Evolutionary conservation across 495 filamentous ascomycete species (phyloP).

Genomic region (Tirmania nivea): DNA sequence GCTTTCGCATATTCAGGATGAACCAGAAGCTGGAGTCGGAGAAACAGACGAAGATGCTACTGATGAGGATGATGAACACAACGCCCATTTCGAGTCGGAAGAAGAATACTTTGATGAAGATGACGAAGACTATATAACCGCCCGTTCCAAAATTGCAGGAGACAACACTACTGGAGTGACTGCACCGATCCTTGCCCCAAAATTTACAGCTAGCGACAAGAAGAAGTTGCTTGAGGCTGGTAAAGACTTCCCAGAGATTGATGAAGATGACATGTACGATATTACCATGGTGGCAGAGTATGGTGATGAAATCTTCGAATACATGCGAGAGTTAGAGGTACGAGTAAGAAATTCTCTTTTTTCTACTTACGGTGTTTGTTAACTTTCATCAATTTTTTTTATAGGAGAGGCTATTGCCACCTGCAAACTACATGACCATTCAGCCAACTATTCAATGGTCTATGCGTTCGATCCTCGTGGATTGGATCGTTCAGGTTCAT

Average conservation of each 20-base stretch:
- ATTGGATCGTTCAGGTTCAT: slow-evolving; percentile 95
- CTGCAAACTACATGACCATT: slow-evolving; percentile 84
- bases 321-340: slow-evolving; percentile 82
- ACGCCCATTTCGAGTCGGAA: slow-evolving; percentile 5
- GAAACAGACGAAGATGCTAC: slow-evolving; percentile 13
- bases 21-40: slow-evolving; percentile 8
- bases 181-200: slow-evolving; percentile 14
- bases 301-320: slow-evolving; percentile 78
- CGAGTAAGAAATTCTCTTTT: slow-evolving; percentile 13
- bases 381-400: not conserved
- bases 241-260: slow-evolving; percentile 29
- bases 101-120: not conserved
- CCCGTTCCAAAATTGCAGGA: slow-evolving; percentile 3
- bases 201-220: slow-evolving; percentile 9
- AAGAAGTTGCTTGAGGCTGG: slow-evolving; percentile 4
- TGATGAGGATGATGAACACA: slow-evolving; percentile 13
- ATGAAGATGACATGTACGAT: slow-evolving; percentile 71
- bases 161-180: slow-evolving; percentile 19
- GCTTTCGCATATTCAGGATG: slow-evolving; percentile 10
- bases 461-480: slow-evolving; percentile 92
- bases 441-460: slow-evolving; percentile 98
- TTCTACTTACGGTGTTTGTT: not conserved
- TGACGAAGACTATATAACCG: not conserved
- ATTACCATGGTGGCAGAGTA: slow-evolving; percentile 99
- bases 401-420: slow-evolving; percentile 60